These are phyloP conservation scores for Emergomyces orientalis DNA, from an alignment of 2,329 filamentous ascomycete species.

Conservation along the genomic window DNA sequence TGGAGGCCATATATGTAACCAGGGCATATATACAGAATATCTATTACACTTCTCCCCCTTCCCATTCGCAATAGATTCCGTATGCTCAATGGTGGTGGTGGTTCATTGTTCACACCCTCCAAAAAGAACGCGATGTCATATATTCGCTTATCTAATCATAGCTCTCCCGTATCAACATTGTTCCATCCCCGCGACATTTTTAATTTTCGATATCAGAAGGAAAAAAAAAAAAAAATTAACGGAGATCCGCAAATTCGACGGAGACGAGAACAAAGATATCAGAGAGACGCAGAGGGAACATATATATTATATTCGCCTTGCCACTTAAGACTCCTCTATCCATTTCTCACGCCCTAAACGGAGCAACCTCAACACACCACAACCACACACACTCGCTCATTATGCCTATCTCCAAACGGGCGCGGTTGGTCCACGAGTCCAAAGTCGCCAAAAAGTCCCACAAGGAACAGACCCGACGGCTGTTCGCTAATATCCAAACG, in stretches of 20 bases:
- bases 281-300: background rate
- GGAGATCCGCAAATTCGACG: constrained; percentile 21
- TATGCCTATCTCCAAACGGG: constrained; percentile 96
- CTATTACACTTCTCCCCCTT: background rate
- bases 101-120: background rate
- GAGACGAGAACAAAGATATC: background rate
- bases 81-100: background rate
- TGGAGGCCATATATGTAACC: background rate
- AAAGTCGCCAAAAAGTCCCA: constrained; percentile 86
- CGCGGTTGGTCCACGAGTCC: constrained; percentile 79
- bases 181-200: constrained; percentile 22
- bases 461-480: constrained; percentile 76
- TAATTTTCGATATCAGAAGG: constrained; percentile 11
- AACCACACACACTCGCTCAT: background rate
- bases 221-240: constrained; percentile 21
- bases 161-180: constrained; percentile 29
- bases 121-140: background rate
- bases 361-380: background rate
- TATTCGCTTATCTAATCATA: constrained; percentile 14
- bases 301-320: background rate
- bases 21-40: background rate
- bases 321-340: background rate
- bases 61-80: background rate
- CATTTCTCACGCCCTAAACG: background rate
- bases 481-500: constrained; percentile 82